Evolutionary conservation across 768 basidiomycete species (phyloP), one percentile per base, ranked within the genome.

Genomic region (Termitomyces eurrhizus): DNA sequence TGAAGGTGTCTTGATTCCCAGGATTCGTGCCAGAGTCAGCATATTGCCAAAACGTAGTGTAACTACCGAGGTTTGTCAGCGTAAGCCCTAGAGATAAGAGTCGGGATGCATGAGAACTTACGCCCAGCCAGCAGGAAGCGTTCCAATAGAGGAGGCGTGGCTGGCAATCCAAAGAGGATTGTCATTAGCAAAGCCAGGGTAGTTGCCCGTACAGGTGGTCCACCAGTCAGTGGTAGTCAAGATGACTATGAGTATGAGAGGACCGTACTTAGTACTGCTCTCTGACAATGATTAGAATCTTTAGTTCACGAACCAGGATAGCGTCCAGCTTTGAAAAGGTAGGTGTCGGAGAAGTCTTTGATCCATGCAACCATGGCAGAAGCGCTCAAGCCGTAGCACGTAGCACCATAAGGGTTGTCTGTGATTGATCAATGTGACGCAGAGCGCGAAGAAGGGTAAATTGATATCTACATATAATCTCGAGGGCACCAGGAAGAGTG

Each of bases 211-310:
- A 69, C 88, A 89, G 9, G 76, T 78, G 11, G 65, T 81, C 88
- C 88, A 89, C 87, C 87, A 89, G 68, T 80, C 74, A 12, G 84
- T 86, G 4, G 82, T 85, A 33, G 83, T 83, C 64, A 88, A 88
- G 58, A 87, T 85, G 44, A 83, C 83, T 81, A 57, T 4, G 2
- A 53, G 48, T 81, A 57, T 5, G 2, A 53, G 48, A 14, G 18
- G 50, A 36, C 39, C 7, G n/a, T 16, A 4, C 12, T 59, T 1
- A 48, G 46, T 26, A 18, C 7, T 13, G 37, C 21, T 46, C 0
- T 24, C 9, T 45, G 46, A 37, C 21, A 21, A 21, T 16, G 52
- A 24, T 12, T 18, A 21, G 36, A 4, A 44, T 50, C 45, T 21
- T 48, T 50, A n/a, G 32, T 42, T 53, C 39, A 69, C 65, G 41